Evolutionary conservation across 495 filamentous ascomycete species (phyloP).

Genomic region (Collariella sp.): DNA sequence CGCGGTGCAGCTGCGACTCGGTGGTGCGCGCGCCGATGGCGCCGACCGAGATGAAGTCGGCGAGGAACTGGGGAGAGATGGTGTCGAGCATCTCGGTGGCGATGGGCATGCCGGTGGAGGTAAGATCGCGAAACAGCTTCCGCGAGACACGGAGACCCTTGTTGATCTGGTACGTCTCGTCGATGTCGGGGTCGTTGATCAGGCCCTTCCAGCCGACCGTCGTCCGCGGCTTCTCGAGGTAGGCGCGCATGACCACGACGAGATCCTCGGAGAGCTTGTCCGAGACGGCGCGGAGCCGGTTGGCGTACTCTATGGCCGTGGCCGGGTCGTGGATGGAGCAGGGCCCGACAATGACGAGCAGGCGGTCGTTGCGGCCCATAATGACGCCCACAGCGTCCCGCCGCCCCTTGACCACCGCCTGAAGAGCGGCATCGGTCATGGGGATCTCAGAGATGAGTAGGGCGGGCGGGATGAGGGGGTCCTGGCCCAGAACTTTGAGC

Average conservation of each 20-base stretch:
- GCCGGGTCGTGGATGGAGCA: constrained; percentile 96
- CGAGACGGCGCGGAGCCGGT: constrained; percentile 63
- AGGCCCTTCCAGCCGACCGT: constrained; percentile 99
- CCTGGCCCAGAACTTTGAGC: constrained; percentile 76
- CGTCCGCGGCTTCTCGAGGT: constrained; percentile 98
- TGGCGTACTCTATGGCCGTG: constrained; percentile 78
- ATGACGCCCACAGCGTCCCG: constrained; percentile 76
- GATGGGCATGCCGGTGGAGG: constrained; percentile 78
- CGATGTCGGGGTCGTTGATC: constrained; percentile 98
- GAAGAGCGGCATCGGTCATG: constrained; percentile 50
- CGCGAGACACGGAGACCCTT: constrained; percentile 86
- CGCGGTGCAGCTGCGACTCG: constrained; percentile 89
- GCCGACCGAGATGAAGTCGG: constrained; percentile 89
- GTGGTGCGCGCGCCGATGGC: constrained; percentile 97
- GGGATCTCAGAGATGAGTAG: constrained; percentile 86
- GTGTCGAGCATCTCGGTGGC: constrained; percentile 97
- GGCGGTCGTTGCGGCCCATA: constrained; percentile 67
- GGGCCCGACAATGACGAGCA: constrained; percentile 88
- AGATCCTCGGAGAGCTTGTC: constrained; percentile 73
- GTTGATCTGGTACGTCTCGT: constrained; percentile 97
- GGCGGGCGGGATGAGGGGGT: constrained; percentile 84
- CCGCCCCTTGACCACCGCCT: constrained; percentile 75
- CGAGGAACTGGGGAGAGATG: constrained; percentile 90
- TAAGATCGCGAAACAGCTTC: constrained; percentile 86
- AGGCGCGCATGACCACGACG: constrained; percentile 92